Percentiles rank a stretch among this genome's conserved stretches.
phyloP scores from a whole-genome alignment of 306 rosid genomes.

The Quercus glauca region DNA sequence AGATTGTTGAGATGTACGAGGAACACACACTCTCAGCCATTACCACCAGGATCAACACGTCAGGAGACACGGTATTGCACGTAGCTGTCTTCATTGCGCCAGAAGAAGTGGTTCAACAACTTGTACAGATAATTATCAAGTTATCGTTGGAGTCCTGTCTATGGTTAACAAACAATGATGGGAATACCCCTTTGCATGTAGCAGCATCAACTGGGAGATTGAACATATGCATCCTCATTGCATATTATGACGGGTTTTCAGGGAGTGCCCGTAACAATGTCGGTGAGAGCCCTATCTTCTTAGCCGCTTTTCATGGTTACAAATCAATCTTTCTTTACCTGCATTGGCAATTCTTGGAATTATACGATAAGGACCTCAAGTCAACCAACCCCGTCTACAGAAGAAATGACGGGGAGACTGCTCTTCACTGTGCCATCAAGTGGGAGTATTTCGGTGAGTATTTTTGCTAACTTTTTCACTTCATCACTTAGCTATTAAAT shows the following conservation, averaged over 20 bases:
- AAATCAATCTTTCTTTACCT: slow-evolving; percentile 37
- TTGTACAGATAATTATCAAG: neutral
- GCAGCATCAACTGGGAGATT: slow-evolving; percentile 35
- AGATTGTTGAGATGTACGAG: slow-evolving; percentile 12
- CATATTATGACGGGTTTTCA: neutral
- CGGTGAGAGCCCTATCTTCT: slow-evolving; percentile 50
- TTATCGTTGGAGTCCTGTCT: neutral
- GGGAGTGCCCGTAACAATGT: slow-evolving; percentile 24
- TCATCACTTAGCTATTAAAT: no score
- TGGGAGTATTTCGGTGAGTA: neutral
- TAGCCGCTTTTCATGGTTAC: slow-evolving; percentile 43
- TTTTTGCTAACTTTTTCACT: no score
- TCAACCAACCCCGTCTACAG: no score
- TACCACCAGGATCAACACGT: slow-evolving; percentile 26
- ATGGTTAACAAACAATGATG: neutral
- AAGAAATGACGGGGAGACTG: neutral
- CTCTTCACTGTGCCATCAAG: neutral
- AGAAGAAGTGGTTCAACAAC: neutral
- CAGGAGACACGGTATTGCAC: slow-evolving; percentile 49
- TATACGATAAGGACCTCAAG: no score
- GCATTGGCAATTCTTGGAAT: no score
- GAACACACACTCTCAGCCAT: neutral
- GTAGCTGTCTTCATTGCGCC: slow-evolving; percentile 40
- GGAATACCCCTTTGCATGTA: slow-evolving; percentile 36
- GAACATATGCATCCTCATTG: slow-evolving; percentile 28